Base-by-base conservation (phyloP, 257 asterid genomes). In the Nicotiana paniculata region DNA sequence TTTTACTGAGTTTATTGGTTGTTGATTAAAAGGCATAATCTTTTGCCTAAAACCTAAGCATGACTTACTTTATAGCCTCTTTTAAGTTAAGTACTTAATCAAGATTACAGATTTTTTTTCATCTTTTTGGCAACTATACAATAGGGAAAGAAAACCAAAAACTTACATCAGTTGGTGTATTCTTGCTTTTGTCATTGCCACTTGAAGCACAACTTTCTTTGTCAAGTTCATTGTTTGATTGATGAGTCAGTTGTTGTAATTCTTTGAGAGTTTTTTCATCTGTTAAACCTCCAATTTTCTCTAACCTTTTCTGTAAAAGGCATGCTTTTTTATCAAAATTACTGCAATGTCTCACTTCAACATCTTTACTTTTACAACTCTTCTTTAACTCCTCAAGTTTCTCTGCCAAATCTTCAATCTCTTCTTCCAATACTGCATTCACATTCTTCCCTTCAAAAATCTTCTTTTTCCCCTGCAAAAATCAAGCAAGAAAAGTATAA, bases 251-350 rank as follows among this genome's bases (percentile, higher is more conserved):
- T 58, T 81, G 87, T 55, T 84, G 89, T 26, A 85, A 80, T 55
- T 84, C 90, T 48, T 81, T 80, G 18, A 61, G 28, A 70, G 77
- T 18, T 77, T 58, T 80, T 28, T 85, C 87, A 61, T 85, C 81
- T 1, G 89, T 66, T 74, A 83, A 78, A 11, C 92, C 92, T 18
- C 92, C 93, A 9, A 90, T 83, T 81, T 89, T 90, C 79, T 90
- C 91, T 26, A 92, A 75, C 67, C 89, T 81, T 48, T 85, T 90
- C 88, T 91, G 97, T 90, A 93, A 83, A 54, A 84, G 63, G 3
- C 84, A 80, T 4, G 91, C 93, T 79, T 93, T 86, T 83, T 86
- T 90, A 83, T 90, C 98, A 30, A 91, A 93, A 83, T 92, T 90
- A 69, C 91, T 85, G 82, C 92, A 90, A 0, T 88, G 85, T 69